Evolutionary conservation across 73 alveolate genomes (phyloP).

Genomic region (Symbiodinium pilosum): DNA sequence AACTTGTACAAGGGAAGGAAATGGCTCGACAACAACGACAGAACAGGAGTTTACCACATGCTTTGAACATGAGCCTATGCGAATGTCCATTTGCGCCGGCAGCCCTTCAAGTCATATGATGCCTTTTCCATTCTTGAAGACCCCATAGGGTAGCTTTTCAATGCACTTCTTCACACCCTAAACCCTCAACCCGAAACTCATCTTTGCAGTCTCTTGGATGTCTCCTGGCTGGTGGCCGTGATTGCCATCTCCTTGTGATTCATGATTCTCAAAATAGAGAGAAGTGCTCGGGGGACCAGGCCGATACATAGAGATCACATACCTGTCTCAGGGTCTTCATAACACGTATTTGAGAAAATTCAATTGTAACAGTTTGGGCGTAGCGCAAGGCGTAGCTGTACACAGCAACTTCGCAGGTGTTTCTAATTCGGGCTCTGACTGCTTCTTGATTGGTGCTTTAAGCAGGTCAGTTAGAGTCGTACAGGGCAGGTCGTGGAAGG

Average conservation of each 20-base stretch:
- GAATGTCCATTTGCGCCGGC: not conserved
- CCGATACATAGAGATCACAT: not conserved
- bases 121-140: too few relatives aligned
- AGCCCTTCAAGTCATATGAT: not conserved
- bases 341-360: too few relatives aligned
- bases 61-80: not conserved
- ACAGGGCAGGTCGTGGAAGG: too few relatives aligned
- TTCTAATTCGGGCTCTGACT: not conserved
- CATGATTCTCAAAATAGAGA: not conserved
- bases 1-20: not conserved
- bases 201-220: too few relatives aligned
- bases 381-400: too few relatives aligned
- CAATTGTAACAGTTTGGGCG: not conserved
- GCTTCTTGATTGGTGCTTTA: too few relatives aligned
- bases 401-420: too few relatives aligned
- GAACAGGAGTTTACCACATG: not conserved
- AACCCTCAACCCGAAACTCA: not conserved
- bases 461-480: too few relatives aligned
- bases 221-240: conserved; percentile 2
- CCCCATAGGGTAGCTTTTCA: too few relatives aligned
- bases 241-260: not conserved
- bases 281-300: not conserved
- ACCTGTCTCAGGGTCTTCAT: too few relatives aligned
- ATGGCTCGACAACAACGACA: not conserved
- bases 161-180: not conserved